Evolutionary conservation across 345 rosid genomes (phyloP), one percentile per base, ranked within the genome.

Genomic region (Brassica napus): DNA sequence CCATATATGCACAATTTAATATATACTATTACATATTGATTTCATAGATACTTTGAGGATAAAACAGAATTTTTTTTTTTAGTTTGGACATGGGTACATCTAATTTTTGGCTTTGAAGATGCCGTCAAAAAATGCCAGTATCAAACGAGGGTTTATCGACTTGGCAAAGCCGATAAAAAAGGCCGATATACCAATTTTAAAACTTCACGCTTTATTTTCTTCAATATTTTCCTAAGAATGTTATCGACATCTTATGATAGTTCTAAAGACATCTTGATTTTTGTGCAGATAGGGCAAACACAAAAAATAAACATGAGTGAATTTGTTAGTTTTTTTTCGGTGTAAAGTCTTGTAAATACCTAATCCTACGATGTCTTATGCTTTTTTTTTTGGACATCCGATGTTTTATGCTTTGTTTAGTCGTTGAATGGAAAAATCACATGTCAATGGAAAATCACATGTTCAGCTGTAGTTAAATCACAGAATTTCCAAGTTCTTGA

Each of bases 31-130:
- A 62, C 65, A 54, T 24, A 39, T 39, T 23, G 9, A 4, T 7
- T 58, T 15, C 30, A 37, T 39, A n/a, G 15, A 60, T 18, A 14
- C 28, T 76, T 34, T 61, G 23, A 4, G 55, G 68, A 79, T 79
- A 79, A 59, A 59, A 30, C 2, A 9, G 64, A 78, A 72, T 66
- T 10, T 61, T 32, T 18, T 1, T 57, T 59, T 6, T 28, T 49
- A 49, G 55, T 12, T 72, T 44, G 54, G 52, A 72, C 55, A 30
- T 42, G 6, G 18, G 63, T 66, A 59, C 54, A 57, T 57, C 18
- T 78, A 55, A 16, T 37, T 72, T 65, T 12, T 18, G 24, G 42
- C 8, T 65, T 65, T 71, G 21, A 57, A 78, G 77, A 71, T 71
- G 71, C 72, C 61, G 2, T 52, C n/a, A 10, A 71, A 47, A 15